phyloP scores from a whole-genome alignment of 768 basidiomycete genomes.

The Boletus tomentosulus region DNA sequence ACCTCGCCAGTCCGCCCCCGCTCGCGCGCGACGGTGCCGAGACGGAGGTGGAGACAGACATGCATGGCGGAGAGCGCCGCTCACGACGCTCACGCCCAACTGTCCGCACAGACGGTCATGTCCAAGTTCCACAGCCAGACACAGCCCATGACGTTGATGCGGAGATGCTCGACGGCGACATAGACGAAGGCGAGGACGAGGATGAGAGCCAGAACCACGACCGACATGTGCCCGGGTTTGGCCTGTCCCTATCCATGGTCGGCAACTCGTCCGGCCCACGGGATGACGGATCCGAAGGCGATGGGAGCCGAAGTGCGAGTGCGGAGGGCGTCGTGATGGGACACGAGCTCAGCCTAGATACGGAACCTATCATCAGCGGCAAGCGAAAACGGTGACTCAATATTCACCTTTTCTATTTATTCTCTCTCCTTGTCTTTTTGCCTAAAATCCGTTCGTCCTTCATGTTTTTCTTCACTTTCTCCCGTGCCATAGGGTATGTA shows the following conservation, averaged over 20 bases:
- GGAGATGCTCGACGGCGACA: constrained; percentile 28
- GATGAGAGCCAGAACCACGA: constrained; percentile 10
- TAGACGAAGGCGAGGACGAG: constrained; percentile 13
- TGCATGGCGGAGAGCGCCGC: constrained; percentile 13
- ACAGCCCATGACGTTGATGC: constrained; percentile 20
- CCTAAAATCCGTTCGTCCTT: background rate
- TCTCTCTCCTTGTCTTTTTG: background rate
- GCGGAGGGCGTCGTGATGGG: constrained; percentile 11
- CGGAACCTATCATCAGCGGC: constrained; percentile 17
- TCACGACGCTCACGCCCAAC: constrained; percentile 18
- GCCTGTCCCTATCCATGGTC: constrained; percentile 9
- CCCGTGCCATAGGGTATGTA: constrained; percentile 12
- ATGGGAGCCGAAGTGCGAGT: constrained; percentile 15
- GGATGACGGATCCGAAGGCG: constrained; percentile 22
- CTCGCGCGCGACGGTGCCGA: constrained; percentile 30
- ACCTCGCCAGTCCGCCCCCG: constrained; percentile 21
- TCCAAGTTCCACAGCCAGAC: constrained; percentile 8
- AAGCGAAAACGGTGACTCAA: constrained; percentile 21
- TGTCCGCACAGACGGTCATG: constrained; percentile 27
- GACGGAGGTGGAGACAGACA: constrained; percentile 30
- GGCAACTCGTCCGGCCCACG: constrained; percentile 9
- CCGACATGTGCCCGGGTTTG: constrained; percentile 10
- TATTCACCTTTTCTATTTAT: background rate
- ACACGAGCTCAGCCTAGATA: background rate
- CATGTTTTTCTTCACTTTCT: background rate